These are phyloP conservation scores for Diutina neorugosa DNA, from an alignment of 1,139 yeast genomes.

Conservation along the genomic window DNA sequence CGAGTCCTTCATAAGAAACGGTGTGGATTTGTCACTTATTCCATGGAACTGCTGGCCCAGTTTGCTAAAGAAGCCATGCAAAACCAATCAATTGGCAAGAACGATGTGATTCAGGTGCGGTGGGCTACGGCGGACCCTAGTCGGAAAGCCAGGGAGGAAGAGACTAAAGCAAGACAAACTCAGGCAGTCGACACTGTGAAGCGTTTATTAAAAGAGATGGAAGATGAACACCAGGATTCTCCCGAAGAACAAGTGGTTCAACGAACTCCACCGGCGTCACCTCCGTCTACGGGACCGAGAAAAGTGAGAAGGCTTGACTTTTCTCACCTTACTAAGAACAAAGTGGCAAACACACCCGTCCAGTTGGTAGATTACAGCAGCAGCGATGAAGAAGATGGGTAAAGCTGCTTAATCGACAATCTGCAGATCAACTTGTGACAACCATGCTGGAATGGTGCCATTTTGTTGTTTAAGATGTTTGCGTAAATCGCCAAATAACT, in stretches of 20 bases:
- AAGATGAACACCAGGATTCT: background rate
- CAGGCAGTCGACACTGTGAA: conserved; percentile 23
- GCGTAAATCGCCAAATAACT: conserved; percentile 39
- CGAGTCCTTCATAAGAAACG: conserved; percentile 50
- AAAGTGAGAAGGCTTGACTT: background rate
- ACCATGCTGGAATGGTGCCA: conserved; percentile 41
- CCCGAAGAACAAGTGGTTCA: background rate
- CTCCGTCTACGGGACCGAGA: background rate
- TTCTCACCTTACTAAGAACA: background rate
- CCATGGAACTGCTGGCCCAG: conserved; percentile 65
- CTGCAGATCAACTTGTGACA: conserved; percentile 9
- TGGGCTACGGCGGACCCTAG: conserved; percentile 93
- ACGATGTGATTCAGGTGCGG: conserved; percentile 57
- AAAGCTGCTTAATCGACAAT: background rate
- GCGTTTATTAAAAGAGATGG: conserved; percentile 12
- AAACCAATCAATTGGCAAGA: conserved; percentile 54
- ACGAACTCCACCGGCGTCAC: background rate
- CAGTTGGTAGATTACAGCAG: background rate
- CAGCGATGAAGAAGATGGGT: background rate
- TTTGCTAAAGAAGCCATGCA: conserved; percentile 93
- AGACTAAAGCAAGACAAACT: conserved; percentile 27
- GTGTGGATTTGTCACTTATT: conserved; percentile 71
- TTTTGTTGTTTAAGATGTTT: conserved; percentile 37
- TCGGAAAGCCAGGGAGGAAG: conserved; percentile 49
- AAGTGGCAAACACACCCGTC: background rate